These are phyloP conservation scores for Pestalotiopsis fici DNA, from an alignment of 2,329 filamentous ascomycete species.

Conservation along the genomic window DNA sequence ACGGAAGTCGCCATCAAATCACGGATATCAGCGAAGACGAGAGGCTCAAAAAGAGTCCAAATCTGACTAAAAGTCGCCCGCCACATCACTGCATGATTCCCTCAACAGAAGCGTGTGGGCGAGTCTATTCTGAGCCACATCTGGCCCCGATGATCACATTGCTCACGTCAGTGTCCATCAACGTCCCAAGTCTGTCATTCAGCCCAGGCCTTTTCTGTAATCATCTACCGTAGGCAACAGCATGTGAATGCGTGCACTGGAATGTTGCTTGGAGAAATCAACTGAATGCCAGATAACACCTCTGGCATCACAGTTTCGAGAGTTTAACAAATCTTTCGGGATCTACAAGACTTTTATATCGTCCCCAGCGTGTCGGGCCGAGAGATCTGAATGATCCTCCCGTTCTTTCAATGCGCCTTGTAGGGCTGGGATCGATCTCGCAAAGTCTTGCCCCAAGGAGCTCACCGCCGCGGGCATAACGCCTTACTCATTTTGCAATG, in stretches of 20 bases:
- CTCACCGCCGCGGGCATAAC: not conserved
- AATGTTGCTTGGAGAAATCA: too few species aligned
- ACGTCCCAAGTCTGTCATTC: not conserved
- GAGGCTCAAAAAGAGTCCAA: not conserved
- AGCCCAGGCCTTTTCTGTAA: not conserved
- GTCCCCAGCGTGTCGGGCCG: not conserved
- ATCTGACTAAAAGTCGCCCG: not conserved
- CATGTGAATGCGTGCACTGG: too few species aligned
- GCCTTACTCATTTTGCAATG: not conserved
- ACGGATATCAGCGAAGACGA: not conserved
- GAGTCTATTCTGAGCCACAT: conserved; percentile 27
- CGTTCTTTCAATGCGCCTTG: not conserved
- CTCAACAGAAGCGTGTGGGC: not conserved
- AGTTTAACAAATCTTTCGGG: not conserved
- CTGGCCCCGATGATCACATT: not conserved
- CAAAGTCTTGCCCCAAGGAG: not conserved
- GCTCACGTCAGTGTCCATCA: not conserved
- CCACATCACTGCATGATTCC: not conserved
- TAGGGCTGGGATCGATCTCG: not conserved
- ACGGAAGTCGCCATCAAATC: not conserved
- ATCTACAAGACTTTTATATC: not conserved
- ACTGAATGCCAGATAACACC: too few species aligned
- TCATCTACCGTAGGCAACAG: not conserved
- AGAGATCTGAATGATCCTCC: not conserved
- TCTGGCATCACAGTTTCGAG: not conserved